phyloP scores from a whole-genome alignment of 768 basidiomycete species.

The Hydnum rufescens region DNA sequence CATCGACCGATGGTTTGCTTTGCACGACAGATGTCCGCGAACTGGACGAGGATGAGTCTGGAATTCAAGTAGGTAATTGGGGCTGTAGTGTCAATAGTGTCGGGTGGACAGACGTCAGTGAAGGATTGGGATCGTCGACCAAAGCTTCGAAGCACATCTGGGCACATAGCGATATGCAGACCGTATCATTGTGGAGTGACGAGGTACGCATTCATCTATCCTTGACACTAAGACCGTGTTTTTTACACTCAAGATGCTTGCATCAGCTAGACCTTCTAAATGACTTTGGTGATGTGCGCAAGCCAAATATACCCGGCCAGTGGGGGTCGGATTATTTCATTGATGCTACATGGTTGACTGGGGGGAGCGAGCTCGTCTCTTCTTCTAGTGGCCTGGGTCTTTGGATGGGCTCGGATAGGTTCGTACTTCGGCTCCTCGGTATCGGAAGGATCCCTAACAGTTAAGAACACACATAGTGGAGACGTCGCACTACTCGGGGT shows the following conservation, averaged over 20 bases:
- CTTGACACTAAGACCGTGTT: not conserved
- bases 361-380: not conserved
- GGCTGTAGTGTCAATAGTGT: conserved; percentile 62
- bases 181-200: conserved; percentile 62
- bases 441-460: not conserved
- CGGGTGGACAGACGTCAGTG: conserved; percentile 29
- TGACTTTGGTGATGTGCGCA: conserved; percentile 13
- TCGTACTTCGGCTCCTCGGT: not conserved
- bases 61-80: conserved; percentile 65
- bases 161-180: conserved; percentile 91
- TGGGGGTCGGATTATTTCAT: conserved; percentile 17
- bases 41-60: conserved; percentile 74
- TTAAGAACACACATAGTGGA: conserved; percentile 4
- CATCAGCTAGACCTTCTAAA: conserved; percentile 9
- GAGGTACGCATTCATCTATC: conserved; percentile 27
- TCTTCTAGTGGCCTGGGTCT: conserved; percentile 1
- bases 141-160: too few species aligned
- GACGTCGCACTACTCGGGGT: conserved; percentile 9
- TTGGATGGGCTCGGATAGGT: conserved; percentile 9
- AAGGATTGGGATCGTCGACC: conserved; percentile 9
- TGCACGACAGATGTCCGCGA: conserved; percentile 30
- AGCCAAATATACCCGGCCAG: conserved; percentile 1
- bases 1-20: conserved; percentile 69
- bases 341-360: conserved; percentile 8
- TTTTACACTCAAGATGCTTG: not conserved